Evolutionary conservation across 163 green algal species (phyloP), one percentile per base, ranked within the genome.

Genomic region (Coccomyxa subellipsoidea): DNA sequence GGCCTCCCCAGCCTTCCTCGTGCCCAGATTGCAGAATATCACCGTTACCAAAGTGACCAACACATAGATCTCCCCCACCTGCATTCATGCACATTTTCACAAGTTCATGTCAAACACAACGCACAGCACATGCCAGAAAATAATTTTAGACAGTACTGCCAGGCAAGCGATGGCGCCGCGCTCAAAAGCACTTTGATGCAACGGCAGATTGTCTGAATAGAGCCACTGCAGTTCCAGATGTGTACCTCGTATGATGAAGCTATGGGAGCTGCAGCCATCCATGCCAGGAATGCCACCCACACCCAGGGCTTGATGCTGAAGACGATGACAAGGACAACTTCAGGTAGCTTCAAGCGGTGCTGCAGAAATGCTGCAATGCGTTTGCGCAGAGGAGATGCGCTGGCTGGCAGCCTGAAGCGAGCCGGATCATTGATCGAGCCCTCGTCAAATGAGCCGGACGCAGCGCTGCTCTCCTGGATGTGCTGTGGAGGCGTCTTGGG

Each of bases 21-120:
- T 84, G 0, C 92, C 90, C 34, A 95, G 85, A 81, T 95, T 92
- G 23, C 80, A 71, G 37, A 92, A 91, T 7, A 95, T 92, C 10
- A 86, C 21, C 10, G 82, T 54, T 2, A 87, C 79, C 1, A 94
- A 87, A 7, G 88, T 85, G 6, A 53, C 78, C 38, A 90, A 38
- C 25, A 88, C 70, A 69, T 84, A 88, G n/a, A 86, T 10, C 2
- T 79, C 73, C 21, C 85, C 85, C 37, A 88, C 29, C 76, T 80
- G 76, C 70, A 9, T 37, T 73, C n/a, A 35, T 0, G 4, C 4
- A 12, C 66, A 38, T 23, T 36, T 8, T 34, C 0, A 37, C 2
- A 73, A 73, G 4, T 35, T 12, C 66, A 73, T 38, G 7, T 1
- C 2, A 36, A 35, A 1, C n/a, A n/a, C n/a, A n/a, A n/a, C n/a